Conservation (phyloP, 768 basidiomycete genomes). For the Chalciporus pseudorubinellus region DNA sequence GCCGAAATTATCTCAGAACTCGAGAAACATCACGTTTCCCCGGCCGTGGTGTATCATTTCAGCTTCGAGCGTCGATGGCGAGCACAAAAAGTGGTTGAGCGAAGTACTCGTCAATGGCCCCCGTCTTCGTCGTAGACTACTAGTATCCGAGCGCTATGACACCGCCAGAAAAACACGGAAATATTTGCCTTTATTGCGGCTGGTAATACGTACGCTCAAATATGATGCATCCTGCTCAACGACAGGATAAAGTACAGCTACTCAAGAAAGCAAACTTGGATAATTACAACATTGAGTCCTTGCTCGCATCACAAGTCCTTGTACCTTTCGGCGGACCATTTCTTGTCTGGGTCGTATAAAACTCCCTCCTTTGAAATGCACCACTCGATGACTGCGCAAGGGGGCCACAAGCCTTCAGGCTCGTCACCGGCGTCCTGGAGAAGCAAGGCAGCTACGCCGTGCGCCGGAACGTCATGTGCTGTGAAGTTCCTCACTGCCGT, state of each 20-base stretch:
- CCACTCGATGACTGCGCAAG: constrained; percentile 55
- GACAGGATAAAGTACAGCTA: background rate
- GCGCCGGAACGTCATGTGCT: constrained; percentile 52
- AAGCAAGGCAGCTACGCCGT: constrained; percentile 67
- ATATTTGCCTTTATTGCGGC: too few relatives aligned
- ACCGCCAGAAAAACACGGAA: too few relatives aligned
- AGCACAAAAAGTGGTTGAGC: constrained; percentile 92
- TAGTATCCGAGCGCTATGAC: too few relatives aligned
- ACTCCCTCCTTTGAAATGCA: constrained; percentile 63
- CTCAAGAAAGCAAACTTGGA: background rate
- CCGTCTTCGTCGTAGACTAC: constrained; percentile 92
- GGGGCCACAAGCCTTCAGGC: constrained; percentile 54
- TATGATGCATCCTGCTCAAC: background rate
- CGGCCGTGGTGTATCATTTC: constrained; percentile 39
- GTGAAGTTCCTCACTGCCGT: constrained; percentile 62
- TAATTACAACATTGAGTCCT: background rate
- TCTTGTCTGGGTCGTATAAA: constrained; percentile 28
- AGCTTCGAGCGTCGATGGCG: constrained; percentile 62
- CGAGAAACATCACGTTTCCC: constrained; percentile 30
- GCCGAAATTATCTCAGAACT: constrained; percentile 69
- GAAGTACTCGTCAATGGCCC: constrained; percentile 62
- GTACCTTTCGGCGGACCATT: constrained; percentile 21
- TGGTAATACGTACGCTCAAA: too few relatives aligned
- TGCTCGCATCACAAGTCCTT: constrained; percentile 1
- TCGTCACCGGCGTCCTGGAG: constrained; percentile 67